Conservation (phyloP, 192 early-diverging fungal species). For the Umbelopsis vinacea region DNA sequence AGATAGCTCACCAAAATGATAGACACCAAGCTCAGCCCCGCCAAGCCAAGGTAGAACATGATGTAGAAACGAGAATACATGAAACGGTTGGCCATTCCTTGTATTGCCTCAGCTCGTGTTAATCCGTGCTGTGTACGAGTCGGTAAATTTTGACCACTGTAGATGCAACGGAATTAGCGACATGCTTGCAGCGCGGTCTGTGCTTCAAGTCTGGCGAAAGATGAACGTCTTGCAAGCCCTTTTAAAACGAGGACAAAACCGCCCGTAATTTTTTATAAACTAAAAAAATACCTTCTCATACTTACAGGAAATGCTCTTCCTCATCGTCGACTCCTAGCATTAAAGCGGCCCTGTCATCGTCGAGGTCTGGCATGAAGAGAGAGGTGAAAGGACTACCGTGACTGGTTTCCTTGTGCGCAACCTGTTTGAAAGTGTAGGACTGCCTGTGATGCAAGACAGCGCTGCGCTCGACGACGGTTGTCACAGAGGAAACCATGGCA, state of each 20-base stretch:
- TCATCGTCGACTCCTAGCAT: slow-evolving; percentile 8
- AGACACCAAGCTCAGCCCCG: slow-evolving; percentile 51
- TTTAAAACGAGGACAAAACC: background rate
- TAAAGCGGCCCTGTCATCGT: slow-evolving; percentile 7
- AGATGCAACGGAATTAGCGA: background rate
- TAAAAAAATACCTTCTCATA: background rate
- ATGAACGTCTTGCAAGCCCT: background rate
- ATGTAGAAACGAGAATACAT: slow-evolving; percentile 65
- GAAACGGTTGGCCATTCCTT: slow-evolving; percentile 62
- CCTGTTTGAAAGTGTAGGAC: background rate
- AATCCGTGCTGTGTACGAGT: slow-evolving; percentile 55
- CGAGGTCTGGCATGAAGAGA: background rate
- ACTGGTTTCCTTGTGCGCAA: background rate
- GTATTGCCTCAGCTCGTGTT: slow-evolving; percentile 51
- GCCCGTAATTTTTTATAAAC: too few species aligned
- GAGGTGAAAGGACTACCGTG: slow-evolving; percentile 11
- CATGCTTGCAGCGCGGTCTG: background rate
- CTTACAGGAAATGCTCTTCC: slow-evolving; percentile 11
- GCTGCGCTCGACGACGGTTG: background rate
- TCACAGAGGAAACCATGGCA: background rate
- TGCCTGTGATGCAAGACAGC: background rate
- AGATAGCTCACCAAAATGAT: slow-evolving; percentile 49
- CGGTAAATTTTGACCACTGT: slow-evolving; percentile 13
- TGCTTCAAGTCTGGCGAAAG: background rate
- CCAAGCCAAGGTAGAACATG: slow-evolving; percentile 56